phyloP scores from a whole-genome alignment of 1,139 yeast species.

The Suhomyces wounanorum region DNA sequence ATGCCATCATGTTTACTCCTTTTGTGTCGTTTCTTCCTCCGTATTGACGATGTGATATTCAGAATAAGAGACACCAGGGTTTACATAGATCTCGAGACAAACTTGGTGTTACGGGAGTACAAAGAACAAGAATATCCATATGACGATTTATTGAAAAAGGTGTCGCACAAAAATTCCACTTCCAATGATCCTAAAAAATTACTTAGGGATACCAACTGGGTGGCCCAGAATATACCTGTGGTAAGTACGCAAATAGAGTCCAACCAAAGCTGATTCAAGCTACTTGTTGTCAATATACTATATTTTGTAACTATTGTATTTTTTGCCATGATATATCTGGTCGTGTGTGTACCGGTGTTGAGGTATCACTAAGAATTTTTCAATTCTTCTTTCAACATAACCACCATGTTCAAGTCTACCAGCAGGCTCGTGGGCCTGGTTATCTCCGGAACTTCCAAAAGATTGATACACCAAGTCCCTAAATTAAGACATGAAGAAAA shows the following conservation, averaged over 20 bases:
- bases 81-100: slow-evolving; percentile 72
- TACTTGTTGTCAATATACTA: neutral
- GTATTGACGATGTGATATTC: slow-evolving; percentile 88
- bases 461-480: slow-evolving; percentile 68
- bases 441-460: slow-evolving; percentile 13
- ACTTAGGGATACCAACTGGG: slow-evolving; percentile 84
- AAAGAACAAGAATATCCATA: slow-evolving; percentile 73
- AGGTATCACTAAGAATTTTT: slow-evolving; percentile 9
- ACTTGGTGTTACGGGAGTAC: slow-evolving; percentile 71
- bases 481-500: slow-evolving; percentile 44
- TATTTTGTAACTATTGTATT: neutral
- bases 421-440: slow-evolving; percentile 11
- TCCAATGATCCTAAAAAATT: slow-evolving; percentile 71
- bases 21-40: slow-evolving; percentile 73
- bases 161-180: slow-evolving; percentile 36
- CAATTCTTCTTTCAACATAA: slow-evolving; percentile 5
- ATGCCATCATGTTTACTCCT: slow-evolving; percentile 81
- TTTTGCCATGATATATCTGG: neutral
- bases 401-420: slow-evolving; percentile 10
- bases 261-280: slow-evolving; percentile 2
- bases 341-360: slow-evolving; percentile 6
- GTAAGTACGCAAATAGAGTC: slow-evolving; percentile 22
- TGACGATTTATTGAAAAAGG: slow-evolving; percentile 48
- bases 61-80: slow-evolving; percentile 83
- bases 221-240: slow-evolving; percentile 59